phyloP scores from a whole-genome alignment of 2,329 filamentous ascomycete genomes.

The Colletotrichum nymphaeae region DNA sequence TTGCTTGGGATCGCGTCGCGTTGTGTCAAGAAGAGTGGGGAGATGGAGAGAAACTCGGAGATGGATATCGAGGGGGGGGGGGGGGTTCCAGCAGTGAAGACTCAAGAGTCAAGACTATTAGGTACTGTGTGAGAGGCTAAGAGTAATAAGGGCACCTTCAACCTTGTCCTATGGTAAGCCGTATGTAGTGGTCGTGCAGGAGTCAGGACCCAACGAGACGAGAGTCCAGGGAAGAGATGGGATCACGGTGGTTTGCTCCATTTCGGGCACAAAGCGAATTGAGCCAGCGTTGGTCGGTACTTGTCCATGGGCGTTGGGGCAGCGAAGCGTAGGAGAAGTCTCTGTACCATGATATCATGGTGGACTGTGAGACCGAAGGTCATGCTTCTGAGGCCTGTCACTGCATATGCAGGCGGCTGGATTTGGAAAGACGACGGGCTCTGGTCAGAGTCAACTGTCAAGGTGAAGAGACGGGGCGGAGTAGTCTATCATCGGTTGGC shows the following conservation, averaged over 20 bases:
- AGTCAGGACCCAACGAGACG: not conserved
- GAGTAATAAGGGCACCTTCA: not conserved
- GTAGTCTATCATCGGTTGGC: constrained; percentile 3
- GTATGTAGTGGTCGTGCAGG: not conserved
- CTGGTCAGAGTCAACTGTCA: not conserved
- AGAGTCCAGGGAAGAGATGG: constrained; percentile 13
- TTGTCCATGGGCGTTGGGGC: constrained; percentile 16
- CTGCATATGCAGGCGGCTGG: constrained; percentile 32
- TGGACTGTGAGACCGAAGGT: constrained; percentile 23
- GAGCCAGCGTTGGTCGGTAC: constrained; percentile 30
- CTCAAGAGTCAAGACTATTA: too few relatives aligned
- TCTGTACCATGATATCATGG: constrained; percentile 36
- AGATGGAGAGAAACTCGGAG: constrained; percentile 22
- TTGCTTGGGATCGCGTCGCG: constrained; percentile 14
- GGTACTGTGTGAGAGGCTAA: too few relatives aligned
- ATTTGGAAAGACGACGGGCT: constrained; percentile 29
- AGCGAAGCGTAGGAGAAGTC: constrained; percentile 8
- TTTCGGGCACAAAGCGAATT: constrained; percentile 17
- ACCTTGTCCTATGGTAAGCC: constrained; percentile 5
- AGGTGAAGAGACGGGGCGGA: constrained; percentile 2
- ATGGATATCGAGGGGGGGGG: not conserved
- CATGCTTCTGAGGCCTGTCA: constrained; percentile 27
- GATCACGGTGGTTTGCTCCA: constrained; percentile 18
- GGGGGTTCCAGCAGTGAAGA: not conserved
- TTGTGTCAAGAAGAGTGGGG: constrained; percentile 28